Base-by-base conservation (phyloP, 352 stramenopile species). In the Phytophthora syringae region DNA sequence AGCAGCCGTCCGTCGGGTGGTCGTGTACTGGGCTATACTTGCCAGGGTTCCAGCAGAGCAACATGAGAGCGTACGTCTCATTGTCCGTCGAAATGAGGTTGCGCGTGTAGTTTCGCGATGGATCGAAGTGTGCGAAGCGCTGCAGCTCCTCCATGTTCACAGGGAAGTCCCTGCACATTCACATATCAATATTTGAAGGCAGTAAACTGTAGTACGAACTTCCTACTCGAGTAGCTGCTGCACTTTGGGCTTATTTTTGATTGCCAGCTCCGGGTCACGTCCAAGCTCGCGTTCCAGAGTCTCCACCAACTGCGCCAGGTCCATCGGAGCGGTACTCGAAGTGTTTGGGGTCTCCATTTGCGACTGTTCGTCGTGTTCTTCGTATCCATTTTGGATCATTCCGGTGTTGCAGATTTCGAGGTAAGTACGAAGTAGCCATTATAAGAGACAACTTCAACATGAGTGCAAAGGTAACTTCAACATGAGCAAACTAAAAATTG, bases 71-170 rank as follows among this genome's bases (percentile, higher is more conserved):
- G 67, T 97, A 98, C 11, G 80, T 94, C 77, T 95, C 74, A 66
- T 95, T 72, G 68, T 98, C 93, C 3, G 93, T 98, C 10, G 92
- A 88, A 53, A 98, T 92, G 42, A 98, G 77, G 71, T 98, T 98
- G 60, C 95, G 77, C n/a, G 93, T 98, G 73, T 98, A 98, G 52
- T 96, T 92, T 36, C 90, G 89, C 13, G 76, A 87, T 6, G 74
- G 25, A 52, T 98, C 88, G 52, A 95, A 95, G 52, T 91, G 82
- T 36, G 83, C 81, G 67, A 95, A 98, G 42, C 77, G 77, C 59
- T 82, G 54, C 34, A 91, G 65, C 58, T 93, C 84, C 32, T 83
- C 60, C 76, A 80, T 81, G 55, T 86, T 68, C 32, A 79, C 70
- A 3, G 64, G 57, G 56, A 86, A 90, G 3, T 67, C 43, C 50